Conservation (phyloP, 768 basidiomycete genomes). For the Chiua virens region DNA sequence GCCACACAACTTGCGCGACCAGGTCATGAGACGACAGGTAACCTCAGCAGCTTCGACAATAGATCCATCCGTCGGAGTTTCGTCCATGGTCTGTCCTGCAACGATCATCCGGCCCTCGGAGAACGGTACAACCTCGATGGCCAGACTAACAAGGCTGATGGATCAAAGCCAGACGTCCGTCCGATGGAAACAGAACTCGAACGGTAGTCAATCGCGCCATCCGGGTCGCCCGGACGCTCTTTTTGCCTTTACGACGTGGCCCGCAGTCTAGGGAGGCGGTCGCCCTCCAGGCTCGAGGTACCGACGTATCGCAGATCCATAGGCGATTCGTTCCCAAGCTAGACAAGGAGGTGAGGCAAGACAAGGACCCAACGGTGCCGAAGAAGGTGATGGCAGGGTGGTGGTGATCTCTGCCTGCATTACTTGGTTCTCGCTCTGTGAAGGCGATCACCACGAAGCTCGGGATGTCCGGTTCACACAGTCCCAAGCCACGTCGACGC, state of each 20-base stretch:
- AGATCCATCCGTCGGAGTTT: not conserved
- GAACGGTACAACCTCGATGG: not conserved
- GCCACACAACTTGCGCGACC: not conserved
- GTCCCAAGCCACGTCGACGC: not conserved
- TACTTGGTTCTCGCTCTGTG: not conserved
- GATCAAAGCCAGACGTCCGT: not conserved
- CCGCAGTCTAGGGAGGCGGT: not conserved
- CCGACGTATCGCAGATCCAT: not conserved
- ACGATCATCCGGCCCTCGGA: not conserved
- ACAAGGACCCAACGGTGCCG: not conserved
- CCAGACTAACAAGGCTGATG: not conserved
- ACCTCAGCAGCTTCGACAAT: not conserved
- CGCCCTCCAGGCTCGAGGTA: not conserved
- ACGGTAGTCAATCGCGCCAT: not conserved
- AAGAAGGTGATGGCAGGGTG: conserved; percentile 3
- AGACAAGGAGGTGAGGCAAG: not conserved
- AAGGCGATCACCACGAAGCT: not conserved
- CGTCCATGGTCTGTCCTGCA: not conserved
- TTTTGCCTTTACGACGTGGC: not conserved
- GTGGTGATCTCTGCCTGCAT: not conserved
- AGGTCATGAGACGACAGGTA: not conserved
- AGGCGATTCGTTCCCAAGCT: conserved; percentile 6
- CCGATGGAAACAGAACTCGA: not conserved
- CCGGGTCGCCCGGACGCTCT: not conserved
- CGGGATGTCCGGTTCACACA: not conserved